A percentile compares a stretch with the other conserved stretches of the same genome.
These are phyloP conservation scores for Colletotrichum echinochloae DNA, from an alignment of 2,329 filamentous ascomycete genomes.

Conservation along the genomic window DNA sequence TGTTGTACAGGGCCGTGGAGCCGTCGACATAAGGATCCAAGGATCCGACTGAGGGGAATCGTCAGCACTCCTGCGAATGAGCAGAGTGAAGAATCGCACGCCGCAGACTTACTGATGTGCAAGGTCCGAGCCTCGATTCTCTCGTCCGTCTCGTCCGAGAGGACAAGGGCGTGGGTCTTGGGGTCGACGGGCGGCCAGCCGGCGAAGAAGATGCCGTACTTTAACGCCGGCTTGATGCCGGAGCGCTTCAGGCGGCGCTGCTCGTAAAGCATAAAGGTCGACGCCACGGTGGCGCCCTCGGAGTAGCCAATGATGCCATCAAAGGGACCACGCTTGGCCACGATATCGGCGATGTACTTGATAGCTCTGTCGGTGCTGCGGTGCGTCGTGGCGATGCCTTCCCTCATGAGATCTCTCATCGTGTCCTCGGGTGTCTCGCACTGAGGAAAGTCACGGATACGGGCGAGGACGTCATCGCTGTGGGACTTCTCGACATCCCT, in stretches of 20 bases:
- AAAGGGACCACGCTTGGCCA: conserved; percentile 60
- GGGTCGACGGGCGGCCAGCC: conserved; percentile 66
- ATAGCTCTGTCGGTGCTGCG: conserved; percentile 56
- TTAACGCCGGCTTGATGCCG: conserved; percentile 51
- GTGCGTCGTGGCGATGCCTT: conserved; percentile 53
- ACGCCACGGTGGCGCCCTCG: conserved; percentile 68
- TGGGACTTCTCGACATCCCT: conserved; percentile 57
- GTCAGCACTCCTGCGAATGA: conserved; percentile 39
- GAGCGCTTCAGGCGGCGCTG: conserved; percentile 48
- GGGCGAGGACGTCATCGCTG: conserved; percentile 60
- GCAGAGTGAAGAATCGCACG: background rate
- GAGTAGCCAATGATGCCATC: conserved; percentile 71
- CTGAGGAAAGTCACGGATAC: conserved; percentile 66
- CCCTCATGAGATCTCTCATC: conserved; percentile 62
- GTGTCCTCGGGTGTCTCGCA: conserved; percentile 66
- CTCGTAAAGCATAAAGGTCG: conserved; percentile 65
- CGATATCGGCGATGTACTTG: conserved; percentile 56
- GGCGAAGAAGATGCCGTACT: conserved; percentile 64
- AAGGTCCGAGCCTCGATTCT: conserved; percentile 65
- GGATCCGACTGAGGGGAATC: conserved; percentile 56
- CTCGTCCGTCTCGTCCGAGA: conserved; percentile 61
- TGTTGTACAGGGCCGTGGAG: conserved; percentile 70
- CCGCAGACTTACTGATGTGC: conserved; percentile 58
- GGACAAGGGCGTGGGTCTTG: conserved; percentile 56
- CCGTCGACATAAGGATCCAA: conserved; percentile 72